Evolutionary conservation across 768 basidiomycete species (phyloP).

Genomic region (Leccinum subgranulosum): DNA sequence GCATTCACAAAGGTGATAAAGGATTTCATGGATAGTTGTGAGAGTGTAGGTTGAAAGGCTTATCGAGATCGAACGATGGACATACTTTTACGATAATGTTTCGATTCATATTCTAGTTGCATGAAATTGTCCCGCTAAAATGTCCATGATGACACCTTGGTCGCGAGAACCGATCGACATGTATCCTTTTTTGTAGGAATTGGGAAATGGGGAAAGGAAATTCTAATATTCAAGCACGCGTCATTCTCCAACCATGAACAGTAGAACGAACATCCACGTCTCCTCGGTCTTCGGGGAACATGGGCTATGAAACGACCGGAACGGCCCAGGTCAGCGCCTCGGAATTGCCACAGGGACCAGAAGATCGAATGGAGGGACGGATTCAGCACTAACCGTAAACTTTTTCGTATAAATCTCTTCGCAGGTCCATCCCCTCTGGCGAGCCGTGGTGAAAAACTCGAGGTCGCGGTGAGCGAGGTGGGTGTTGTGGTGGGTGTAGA

Average conservation of each 20-base stretch:
- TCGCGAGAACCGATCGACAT: not conserved
- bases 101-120: not conserved
- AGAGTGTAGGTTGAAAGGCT: not conserved
- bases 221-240: not conserved
- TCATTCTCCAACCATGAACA: constrained; percentile 81
- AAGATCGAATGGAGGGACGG: not conserved
- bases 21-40: not conserved
- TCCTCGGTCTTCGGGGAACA: constrained; percentile 89
- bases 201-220: not conserved
- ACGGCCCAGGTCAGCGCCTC: not conserved
- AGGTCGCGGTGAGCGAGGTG: constrained; percentile 80
- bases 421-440: constrained; percentile 64
- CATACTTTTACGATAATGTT: not conserved
- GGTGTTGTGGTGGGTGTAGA: constrained; percentile 88
- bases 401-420: constrained; percentile 62
- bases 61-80: not conserved
- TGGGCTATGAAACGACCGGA: constrained; percentile 48
- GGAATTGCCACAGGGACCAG: not conserved
- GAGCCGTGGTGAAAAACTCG: constrained; percentile 72
- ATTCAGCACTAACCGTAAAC: constrained; percentile 55
- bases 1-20: not conserved
- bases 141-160: not conserved
- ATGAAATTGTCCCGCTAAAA: not conserved
- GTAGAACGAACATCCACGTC: constrained; percentile 73
- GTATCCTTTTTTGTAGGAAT: not conserved